These are phyloP conservation scores for Amphichorda felina DNA, from an alignment of 2,329 filamentous ascomycete genomes.

Conservation along the genomic window DNA sequence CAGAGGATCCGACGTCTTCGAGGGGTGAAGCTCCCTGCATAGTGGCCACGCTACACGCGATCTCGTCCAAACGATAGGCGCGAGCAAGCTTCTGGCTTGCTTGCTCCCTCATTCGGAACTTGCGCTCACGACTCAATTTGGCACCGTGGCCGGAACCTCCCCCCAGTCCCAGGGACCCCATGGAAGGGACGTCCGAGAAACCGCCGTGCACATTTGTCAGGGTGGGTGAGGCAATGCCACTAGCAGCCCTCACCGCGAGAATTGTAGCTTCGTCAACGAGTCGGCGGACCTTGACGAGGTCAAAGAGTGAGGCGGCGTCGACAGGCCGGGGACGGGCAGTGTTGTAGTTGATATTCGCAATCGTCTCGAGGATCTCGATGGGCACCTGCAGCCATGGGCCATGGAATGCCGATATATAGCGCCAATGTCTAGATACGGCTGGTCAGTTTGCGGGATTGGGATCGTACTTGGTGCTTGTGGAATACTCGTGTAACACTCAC, in stretches of 20 bases:
- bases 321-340: conserved; percentile 65
- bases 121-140: conserved; percentile 64
- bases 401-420: conserved; percentile 73
- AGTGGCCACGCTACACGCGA: conserved; percentile 68
- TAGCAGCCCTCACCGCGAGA: conserved; percentile 65
- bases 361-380: conserved; percentile 64
- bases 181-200: conserved; percentile 8
- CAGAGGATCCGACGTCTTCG: conserved; percentile 63
- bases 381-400: conserved; percentile 76
- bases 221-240: conserved; percentile 55
- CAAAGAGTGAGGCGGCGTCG: conserved; percentile 72
- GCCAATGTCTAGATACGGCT: conserved; percentile 57
- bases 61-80: conserved; percentile 73
- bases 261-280: conserved; percentile 72
- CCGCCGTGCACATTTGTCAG: conserved; percentile 42
- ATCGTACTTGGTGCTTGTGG: background rate
- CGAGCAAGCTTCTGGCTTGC: conserved; percentile 66
- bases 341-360: conserved; percentile 71
- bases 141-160: conserved; percentile 42
- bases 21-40: conserved; percentile 73
- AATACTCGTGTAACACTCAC: conserved; percentile 1
- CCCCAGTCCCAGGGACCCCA: conserved; percentile 9
- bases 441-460: background rate
- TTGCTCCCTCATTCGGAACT: conserved; percentile 69
- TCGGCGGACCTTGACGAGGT: conserved; percentile 70